Conservation (phyloP, 805 yeast genomes). For the Lipomyces mesembrius region DNA sequence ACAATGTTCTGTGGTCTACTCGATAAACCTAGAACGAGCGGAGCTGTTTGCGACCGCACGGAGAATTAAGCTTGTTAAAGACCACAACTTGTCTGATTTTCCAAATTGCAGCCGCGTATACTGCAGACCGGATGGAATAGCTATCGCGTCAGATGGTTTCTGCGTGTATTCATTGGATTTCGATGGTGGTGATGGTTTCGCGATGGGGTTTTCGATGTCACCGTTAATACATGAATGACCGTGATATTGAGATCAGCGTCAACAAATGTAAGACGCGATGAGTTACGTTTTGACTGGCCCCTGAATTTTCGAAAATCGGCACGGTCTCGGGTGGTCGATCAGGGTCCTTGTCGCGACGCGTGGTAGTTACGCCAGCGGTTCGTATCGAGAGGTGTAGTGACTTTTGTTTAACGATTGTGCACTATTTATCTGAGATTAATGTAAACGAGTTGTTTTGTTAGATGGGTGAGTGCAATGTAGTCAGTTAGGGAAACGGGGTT, state of each 20-base stretch:
- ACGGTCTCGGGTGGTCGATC: not conserved
- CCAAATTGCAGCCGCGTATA: no score
- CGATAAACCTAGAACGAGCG: no score
- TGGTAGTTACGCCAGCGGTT: not conserved
- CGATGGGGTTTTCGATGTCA: not conserved
- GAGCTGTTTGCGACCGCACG: no score
- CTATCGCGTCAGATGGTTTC: no score
- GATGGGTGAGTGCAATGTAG: not conserved
- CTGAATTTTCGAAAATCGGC: not conserved
- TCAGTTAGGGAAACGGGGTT: not conserved
- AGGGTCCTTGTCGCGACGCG: not conserved
- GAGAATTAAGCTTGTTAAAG: no score
- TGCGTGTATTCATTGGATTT: not conserved
- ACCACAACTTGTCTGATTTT: no score
- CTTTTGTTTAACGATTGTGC: not conserved
- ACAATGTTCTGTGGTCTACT: no score
- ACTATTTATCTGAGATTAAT: not conserved
- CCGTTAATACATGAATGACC: not conserved
- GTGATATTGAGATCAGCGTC: not conserved
- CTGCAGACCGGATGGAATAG: no score
- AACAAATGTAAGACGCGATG: not conserved
- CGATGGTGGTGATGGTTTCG: not conserved
- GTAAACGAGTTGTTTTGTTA: not conserved
- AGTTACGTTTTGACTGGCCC: slow-evolving; percentile 1
- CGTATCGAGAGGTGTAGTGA: not conserved